Evolutionary conservation across 176 grass and related monocot genomes (phyloP).

Genomic region (Triticum urartu): DNA sequence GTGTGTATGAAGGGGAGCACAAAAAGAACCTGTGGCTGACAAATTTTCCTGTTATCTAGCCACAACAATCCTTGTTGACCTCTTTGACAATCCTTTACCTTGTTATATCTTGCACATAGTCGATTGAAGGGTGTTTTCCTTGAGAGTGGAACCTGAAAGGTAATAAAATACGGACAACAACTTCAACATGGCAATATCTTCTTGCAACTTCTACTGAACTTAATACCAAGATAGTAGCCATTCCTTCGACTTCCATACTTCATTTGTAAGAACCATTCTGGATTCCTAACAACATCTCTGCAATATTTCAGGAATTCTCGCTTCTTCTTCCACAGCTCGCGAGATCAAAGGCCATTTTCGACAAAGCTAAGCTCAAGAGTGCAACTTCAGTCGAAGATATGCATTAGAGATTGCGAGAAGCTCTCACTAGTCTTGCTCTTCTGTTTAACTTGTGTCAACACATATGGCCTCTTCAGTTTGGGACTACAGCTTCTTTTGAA

Average conservation of each 20-base stretch:
- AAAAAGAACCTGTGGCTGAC: too few species aligned
- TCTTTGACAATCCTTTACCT: constrained; percentile 9
- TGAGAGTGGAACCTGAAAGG: constrained; percentile 91
- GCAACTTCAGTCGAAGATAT: constrained; percentile 58
- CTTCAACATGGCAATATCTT: neutral
- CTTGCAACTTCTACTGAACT: neutral
- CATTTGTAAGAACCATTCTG: neutral
- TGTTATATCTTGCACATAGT: constrained; percentile 48
- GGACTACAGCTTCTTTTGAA: neutral
- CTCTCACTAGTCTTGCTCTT: constrained; percentile 11
- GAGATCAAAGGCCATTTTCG: constrained; percentile 59
- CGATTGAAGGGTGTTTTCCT: constrained; percentile 91
- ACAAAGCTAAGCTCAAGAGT: constrained; percentile 72
- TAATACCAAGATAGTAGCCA: neutral
- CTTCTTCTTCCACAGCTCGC: constrained; percentile 64
- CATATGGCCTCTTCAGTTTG: neutral
- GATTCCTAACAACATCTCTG: constrained; percentile 1
- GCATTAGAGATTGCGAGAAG: constrained; percentile 72
- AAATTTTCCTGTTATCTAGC: too few species aligned
- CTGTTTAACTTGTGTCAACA: neutral
- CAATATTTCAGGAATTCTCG: constrained; percentile 69
- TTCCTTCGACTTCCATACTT: neutral
- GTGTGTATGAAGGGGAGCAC: too few species aligned
- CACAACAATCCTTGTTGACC: neutral
- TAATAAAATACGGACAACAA: constrained; percentile 23